Percentiles rank a stretch among this genome's conserved stretches.
These are phyloP conservation scores for Jasminum sambac DNA, from an alignment of 257 asterid species.

Conservation along the genomic window DNA sequence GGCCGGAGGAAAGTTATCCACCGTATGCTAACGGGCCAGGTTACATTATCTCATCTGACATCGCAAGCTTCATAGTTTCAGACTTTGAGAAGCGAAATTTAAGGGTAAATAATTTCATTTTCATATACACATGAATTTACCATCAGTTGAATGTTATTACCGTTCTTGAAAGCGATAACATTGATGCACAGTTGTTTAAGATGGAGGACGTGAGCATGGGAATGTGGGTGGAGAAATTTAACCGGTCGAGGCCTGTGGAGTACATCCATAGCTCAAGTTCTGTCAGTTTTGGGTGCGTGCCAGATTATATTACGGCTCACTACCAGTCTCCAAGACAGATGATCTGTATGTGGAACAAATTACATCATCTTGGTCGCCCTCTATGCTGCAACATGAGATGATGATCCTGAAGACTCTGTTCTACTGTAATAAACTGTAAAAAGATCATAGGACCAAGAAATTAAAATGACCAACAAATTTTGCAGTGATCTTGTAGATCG, in stretches of 20 bases:
- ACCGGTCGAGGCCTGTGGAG: constrained; percentile 59
- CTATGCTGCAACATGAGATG: constrained; percentile 91
- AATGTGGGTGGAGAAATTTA: constrained; percentile 86
- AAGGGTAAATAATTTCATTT: constrained; percentile 43
- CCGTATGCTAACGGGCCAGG: constrained; percentile 99
- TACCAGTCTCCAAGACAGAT: constrained; percentile 95
- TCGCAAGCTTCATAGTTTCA: constrained; percentile 66
- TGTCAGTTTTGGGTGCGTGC: constrained; percentile 90
- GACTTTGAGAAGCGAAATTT: constrained; percentile 61
- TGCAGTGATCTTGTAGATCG: not conserved
- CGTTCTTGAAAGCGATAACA: not conserved
- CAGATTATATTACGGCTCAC: constrained; percentile 80
- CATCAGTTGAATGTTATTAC: not conserved
- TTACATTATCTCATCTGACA: constrained; percentile 79
- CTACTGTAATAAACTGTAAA: not conserved
- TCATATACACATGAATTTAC: not conserved
- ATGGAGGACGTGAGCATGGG: constrained; percentile 99
- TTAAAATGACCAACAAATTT: constrained; percentile 19
- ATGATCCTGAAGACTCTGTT: constrained; percentile 32
- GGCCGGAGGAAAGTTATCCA: constrained; percentile 98
- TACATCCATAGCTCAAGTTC: constrained; percentile 85
- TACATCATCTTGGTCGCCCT: constrained; percentile 53
- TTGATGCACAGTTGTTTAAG: constrained; percentile 67
- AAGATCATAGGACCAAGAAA: constrained; percentile 17
- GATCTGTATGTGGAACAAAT: constrained; percentile 84